Evolutionary conservation across 345 rosid species (phyloP), one percentile per base, ranked within the genome.

Genomic region (Cardamine resedifolia): DNA sequence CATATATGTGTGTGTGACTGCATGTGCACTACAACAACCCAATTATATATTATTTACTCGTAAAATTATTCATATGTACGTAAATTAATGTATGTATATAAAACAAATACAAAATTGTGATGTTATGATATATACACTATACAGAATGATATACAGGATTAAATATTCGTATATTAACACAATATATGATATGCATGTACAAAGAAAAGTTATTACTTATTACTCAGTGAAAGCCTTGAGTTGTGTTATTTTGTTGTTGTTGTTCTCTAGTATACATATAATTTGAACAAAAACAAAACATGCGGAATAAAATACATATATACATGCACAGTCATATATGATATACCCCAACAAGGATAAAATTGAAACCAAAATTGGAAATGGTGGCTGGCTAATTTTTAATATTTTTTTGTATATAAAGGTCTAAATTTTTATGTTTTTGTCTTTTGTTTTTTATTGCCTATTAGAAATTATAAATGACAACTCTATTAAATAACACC

Each of bases 1-100:
- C 18, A 33, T 71, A 6, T 66, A 21, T 57, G 49, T 58, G 11
- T 59, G 39, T 10, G 59, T 68, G 30, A 27, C 70, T 75, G 70
- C 75, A 68, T 69, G 75, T 76, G 79, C 79, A 53, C 70, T 63
- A 18, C 66, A 76, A 63, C 79, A 34, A 76, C 70, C 16, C 59
- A 34, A 61, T 31, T 68, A 68, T 49, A 16, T 26, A 50, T 74
- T 58, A 24, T 44, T 59, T 50, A 36, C 71, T 65, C 38, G 66
- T 45, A 28, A 60, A 18, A 34, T 49, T 38, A 66, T 28, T 53
- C 68, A 47, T 73, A 26, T 28, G 10, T 56, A 44, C 15, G 64
- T 38, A 45, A 30, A 55, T 43, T 21, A 64, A 33, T 64, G 48
- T 18, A 23, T 64, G 14, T 3, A 18, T 44, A 18, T 10, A 6